Percentiles rank a stretch among this genome's conserved stretches.
Conservation (phyloP, 108 stramenopile genomes). For the Pseudonitzschia delicatissima region DNA sequence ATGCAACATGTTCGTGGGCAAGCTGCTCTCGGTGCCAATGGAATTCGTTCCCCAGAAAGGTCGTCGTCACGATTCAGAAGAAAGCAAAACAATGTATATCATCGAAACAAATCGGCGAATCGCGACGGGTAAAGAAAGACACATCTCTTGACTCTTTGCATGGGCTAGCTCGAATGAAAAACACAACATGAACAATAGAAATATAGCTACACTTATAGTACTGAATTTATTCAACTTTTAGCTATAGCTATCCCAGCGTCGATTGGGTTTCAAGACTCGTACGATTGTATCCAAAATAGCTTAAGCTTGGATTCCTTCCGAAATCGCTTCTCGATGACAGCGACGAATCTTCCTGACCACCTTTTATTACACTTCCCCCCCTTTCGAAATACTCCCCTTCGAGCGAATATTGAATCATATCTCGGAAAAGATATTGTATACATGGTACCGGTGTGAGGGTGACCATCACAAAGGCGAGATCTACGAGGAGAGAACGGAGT, state of each 20-base stretch:
- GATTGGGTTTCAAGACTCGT: conserved; percentile 1
- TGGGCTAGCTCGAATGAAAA: too few species aligned
- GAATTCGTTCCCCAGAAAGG: neutral
- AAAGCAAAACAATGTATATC: neutral
- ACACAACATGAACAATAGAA: too few species aligned
- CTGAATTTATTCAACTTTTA: neutral
- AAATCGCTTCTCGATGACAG: conserved; percentile 14
- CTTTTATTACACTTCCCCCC: conserved; percentile 12
- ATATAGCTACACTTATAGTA: neutral
- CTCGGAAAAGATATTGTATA: conserved; percentile 12
- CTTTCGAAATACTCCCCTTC: conserved; percentile 27
- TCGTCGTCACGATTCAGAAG: too few species aligned
- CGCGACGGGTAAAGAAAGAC: too few species aligned
- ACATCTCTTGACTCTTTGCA: too few species aligned
- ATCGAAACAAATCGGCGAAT: neutral
- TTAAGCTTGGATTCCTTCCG: too few species aligned
- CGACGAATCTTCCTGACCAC: conserved; percentile 22
- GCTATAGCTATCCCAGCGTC: neutral
- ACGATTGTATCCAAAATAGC: neutral
- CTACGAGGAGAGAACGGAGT: neutral
- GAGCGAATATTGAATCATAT: conserved; percentile 7
- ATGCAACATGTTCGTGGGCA: conserved; percentile 40
- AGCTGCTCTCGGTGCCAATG: neutral
- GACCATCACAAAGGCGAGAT: conserved; percentile 3
- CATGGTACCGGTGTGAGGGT: conserved; percentile 11